Evolutionary conservation across 441 rosid species (phyloP).

Genomic region (Hypseocharis bilobata): DNA sequence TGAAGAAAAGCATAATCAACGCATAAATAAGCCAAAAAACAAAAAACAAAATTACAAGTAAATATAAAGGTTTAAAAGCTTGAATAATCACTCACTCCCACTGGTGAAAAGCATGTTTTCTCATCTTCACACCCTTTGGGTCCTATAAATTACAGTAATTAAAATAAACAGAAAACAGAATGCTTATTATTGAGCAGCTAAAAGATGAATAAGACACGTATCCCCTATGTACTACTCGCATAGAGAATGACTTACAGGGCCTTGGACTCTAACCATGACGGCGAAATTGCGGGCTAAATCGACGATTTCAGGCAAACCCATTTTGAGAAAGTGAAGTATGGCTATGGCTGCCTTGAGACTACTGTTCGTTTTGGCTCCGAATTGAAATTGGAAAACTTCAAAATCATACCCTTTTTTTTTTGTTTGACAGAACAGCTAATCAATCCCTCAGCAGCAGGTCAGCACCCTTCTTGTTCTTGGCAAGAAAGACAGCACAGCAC

Average conservation of each 20-base stretch:
- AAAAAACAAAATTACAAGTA: no score
- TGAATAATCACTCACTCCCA: slow-evolving; percentile 42
- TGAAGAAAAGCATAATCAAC: neutral
- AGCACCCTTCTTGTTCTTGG: no score
- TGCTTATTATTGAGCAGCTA: neutral
- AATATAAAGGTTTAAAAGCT: neutral
- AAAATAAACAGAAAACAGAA: neutral
- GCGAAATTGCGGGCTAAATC: slow-evolving; percentile 44
- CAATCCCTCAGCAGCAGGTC: no score
- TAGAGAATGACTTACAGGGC: slow-evolving; percentile 49
- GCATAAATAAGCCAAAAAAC: neutral
- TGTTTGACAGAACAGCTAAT: no score
- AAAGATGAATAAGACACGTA: neutral
- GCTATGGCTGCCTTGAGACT: no score
- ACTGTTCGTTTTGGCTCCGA: no score
- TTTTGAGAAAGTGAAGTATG: no score
- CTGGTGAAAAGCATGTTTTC: slow-evolving; percentile 79
- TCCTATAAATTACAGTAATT: slow-evolving; percentile 36
- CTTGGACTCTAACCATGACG: slow-evolving; percentile 68
- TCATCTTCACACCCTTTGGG: slow-evolving; percentile 83
- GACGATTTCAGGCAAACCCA: slow-evolving; percentile 51
- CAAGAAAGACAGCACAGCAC: no score
- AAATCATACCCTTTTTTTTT: no score
- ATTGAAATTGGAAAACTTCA: no score
- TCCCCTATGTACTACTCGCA: neutral